phyloP scores from a whole-genome alignment of 2,329 filamentous ascomycete species.

The Verticillium alfalfae region DNA sequence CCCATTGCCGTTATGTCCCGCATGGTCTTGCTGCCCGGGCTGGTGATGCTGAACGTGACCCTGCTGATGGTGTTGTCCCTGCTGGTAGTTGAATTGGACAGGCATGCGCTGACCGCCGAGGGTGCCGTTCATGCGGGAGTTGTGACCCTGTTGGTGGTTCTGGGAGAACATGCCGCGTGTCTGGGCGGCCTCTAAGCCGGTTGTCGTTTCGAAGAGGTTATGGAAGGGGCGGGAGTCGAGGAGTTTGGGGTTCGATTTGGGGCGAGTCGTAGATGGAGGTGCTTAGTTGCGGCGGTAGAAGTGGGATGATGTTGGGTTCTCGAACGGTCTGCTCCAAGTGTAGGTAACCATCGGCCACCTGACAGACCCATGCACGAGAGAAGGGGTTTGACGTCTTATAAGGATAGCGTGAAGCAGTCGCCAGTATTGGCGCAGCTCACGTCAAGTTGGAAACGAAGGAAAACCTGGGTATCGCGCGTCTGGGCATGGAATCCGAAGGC shows the following conservation, averaged over 20 bases:
- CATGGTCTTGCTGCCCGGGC: slow-evolving; percentile 53
- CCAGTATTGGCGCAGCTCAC: slow-evolving; percentile 16
- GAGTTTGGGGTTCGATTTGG: slow-evolving; percentile 18
- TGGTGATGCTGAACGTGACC: slow-evolving; percentile 61
- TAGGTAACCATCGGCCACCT: slow-evolving; percentile 66
- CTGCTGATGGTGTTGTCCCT: slow-evolving; percentile 56
- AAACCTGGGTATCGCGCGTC: slow-evolving; percentile 26
- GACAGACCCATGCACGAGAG: slow-evolving; percentile 31
- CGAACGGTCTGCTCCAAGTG: slow-evolving; percentile 54
- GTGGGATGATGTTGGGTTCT: slow-evolving; percentile 48
- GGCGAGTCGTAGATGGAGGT: slow-evolving; percentile 36
- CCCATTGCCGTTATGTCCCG: slow-evolving; percentile 47
- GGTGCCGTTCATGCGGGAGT: slow-evolving; percentile 70
- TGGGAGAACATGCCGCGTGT: slow-evolving; percentile 65
- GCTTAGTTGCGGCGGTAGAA: slow-evolving; percentile 28
- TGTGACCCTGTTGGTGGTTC: slow-evolving; percentile 66
- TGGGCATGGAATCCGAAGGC: slow-evolving; percentile 26
- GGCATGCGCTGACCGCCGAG: slow-evolving; percentile 53
- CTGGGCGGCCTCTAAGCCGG: slow-evolving; percentile 18
- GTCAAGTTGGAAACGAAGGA: slow-evolving; percentile 24
- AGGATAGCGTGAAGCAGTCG: slow-evolving; percentile 4
- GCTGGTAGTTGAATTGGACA: slow-evolving; percentile 66
- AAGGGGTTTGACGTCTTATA: slow-evolving; percentile 8
- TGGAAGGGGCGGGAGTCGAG: slow-evolving; percentile 18
- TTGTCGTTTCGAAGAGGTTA: slow-evolving; percentile 16